phyloP scores from a whole-genome alignment of 768 basidiomycete genomes.

The Pleurotus cornucopiae region DNA sequence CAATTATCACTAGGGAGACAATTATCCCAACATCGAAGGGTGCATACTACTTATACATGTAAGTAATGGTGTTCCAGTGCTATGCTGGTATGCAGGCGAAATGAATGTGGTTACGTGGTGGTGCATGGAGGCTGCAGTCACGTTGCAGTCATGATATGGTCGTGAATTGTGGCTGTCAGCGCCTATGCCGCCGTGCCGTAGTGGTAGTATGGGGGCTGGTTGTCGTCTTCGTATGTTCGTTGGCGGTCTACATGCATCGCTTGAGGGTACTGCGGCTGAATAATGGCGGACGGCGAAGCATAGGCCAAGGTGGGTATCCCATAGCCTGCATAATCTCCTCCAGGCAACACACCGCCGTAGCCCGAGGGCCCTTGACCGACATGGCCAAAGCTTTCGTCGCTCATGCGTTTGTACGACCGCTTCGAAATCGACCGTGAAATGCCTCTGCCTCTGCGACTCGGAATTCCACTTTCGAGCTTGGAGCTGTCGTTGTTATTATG shows the following conservation, averaged over 20 bases:
- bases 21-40: too few relatives aligned
- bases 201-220: not conserved
- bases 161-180: too few relatives aligned
- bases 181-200: not conserved
- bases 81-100: too few relatives aligned
- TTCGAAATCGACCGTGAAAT: not conserved
- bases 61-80: too few relatives aligned
- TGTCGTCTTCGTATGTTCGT: conserved; percentile 1
- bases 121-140: too few relatives aligned
- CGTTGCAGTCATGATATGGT: too few relatives aligned
- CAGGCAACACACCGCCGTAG: not conserved
- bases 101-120: too few relatives aligned
- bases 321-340: not conserved
- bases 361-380: not conserved
- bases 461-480: not conserved
- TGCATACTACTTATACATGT: too few relatives aligned
- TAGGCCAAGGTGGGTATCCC: not conserved
- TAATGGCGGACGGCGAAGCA: not conserved
- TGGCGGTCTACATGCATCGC: not conserved
- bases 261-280: conserved; percentile 1
- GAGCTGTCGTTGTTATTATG: not conserved
- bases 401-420: not conserved
- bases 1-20: too few relatives aligned
- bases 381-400: conserved; percentile 2
- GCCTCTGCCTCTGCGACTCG: not conserved